Conservation (phyloP, 139 green algal genomes). For the Gonium pectorale region DNA sequence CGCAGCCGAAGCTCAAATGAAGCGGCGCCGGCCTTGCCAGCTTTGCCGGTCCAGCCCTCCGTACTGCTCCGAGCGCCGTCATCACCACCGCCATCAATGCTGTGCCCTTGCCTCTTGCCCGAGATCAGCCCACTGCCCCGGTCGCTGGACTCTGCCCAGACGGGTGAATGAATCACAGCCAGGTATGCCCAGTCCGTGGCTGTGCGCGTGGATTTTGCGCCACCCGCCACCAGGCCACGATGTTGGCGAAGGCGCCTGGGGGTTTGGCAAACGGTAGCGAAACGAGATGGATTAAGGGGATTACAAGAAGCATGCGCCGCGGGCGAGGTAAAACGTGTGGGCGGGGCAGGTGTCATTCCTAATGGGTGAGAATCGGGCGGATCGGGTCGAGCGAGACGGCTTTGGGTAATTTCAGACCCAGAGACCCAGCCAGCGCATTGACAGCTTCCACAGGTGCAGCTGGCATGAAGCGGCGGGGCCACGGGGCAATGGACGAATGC, state of each 20-base stretch:
- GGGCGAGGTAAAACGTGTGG: background rate
- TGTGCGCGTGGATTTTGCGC: constrained; percentile 4
- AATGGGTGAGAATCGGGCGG: no score
- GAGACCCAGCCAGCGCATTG: background rate
- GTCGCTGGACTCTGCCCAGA: background rate
- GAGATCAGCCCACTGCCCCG: background rate
- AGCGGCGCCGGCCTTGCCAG: no score
- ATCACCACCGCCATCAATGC: background rate
- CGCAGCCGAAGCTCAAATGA: background rate
- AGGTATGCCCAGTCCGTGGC: constrained; percentile 6
- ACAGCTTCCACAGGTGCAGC: background rate
- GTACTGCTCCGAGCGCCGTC: background rate
- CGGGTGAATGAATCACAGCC: background rate
- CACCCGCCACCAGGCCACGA: background rate
- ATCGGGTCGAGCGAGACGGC: background rate
- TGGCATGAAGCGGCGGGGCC: no score
- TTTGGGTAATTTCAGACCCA: background rate
- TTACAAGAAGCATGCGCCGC: no score
- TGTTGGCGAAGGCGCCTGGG: constrained; percentile 13
- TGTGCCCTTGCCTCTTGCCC: background rate
- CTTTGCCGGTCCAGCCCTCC: background rate
- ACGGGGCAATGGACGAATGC: no score
- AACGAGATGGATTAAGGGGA: no score
- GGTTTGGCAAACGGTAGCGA: no score
- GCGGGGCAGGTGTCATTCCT: no score